Conservation (phyloP, 108 stramenopile genomes). For the Nitzschia sp. region DNA sequence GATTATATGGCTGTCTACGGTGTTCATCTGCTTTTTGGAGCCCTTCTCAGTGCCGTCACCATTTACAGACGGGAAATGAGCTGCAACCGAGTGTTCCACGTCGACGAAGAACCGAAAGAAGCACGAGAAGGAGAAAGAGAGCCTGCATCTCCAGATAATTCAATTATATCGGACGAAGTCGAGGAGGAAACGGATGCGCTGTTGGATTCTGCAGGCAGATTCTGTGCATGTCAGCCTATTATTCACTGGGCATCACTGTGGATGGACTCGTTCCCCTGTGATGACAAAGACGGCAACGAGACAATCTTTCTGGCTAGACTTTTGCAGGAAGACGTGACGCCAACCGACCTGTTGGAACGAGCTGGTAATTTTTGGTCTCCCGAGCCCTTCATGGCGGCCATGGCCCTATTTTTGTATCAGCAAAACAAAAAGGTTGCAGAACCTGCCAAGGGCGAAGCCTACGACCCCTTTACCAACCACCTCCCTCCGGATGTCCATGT, state of each 20-base stretch:
- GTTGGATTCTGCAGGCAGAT: slow-evolving; percentile 60
- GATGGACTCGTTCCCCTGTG: slow-evolving; percentile 12
- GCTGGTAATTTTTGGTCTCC: slow-evolving; percentile 33
- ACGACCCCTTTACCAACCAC: slow-evolving; percentile 21
- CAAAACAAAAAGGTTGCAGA: slow-evolving; percentile 1
- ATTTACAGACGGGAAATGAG: slow-evolving; percentile 80
- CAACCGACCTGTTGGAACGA: slow-evolving; percentile 27
- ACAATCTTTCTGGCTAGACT: neutral
- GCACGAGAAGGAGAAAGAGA: slow-evolving; percentile 4
- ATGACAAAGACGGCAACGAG: slow-evolving; percentile 1
- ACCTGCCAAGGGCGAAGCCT: neutral
- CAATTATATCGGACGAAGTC: slow-evolving; percentile 10
- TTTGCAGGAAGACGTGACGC: slow-evolving; percentile 11
- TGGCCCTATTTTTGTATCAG: slow-evolving; percentile 17
- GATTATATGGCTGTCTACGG: slow-evolving; percentile 27
- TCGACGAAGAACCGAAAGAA: slow-evolving; percentile 30
- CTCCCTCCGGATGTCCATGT: slow-evolving; percentile 68
- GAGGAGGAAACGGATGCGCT: slow-evolving; percentile 60
- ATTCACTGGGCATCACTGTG: slow-evolving; percentile 17
- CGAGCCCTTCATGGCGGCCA: slow-evolving; percentile 18
- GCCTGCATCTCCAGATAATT: slow-evolving; percentile 1
- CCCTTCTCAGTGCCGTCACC: slow-evolving; percentile 56
- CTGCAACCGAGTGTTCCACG: slow-evolving; percentile 78
- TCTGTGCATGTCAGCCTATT: slow-evolving; percentile 32
- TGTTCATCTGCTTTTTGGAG: slow-evolving; percentile 17